Evolutionary conservation across 2,329 filamentous ascomycete genomes (phyloP), one percentile per base, ranked within the genome.

Genomic region (Zymoseptoria tritici): DNA sequence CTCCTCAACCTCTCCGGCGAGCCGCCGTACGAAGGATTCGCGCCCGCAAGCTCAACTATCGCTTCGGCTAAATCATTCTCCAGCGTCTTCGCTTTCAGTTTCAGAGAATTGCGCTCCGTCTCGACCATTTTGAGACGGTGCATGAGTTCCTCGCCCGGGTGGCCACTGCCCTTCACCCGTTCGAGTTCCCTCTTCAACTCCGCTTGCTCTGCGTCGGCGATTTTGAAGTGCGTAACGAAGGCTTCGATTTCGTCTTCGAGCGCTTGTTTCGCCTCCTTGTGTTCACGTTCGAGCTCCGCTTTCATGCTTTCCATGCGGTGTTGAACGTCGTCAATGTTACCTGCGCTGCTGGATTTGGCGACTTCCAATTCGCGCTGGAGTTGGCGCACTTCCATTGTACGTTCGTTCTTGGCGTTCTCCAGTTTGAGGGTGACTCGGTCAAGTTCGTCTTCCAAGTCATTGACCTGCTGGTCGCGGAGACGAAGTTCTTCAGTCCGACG

Each of bases 161-260:
- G 73, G 42, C 69, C 67, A 36, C 66, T 69, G 24, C 71, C 71
- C 61, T 76, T 77, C 11, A 78, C 75, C 21, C 64, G 66, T 21
- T 72, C 62, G 16, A 76, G 58, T 19, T 75, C 71, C 11, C 67
- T 67, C 62, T 74, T 71, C 3, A 76, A 67, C 21, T 66, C 76
- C 7, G 80, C 78, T 67, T 85, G 87, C 62, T 78, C 77, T 16
- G 74, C 71, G 21, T 73, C 68, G 1, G 73, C 70, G 19, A 78
- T 75, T 31, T 79, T 78, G 7, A 75, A 70, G 29, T 72, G 73
- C 26, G 74, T 72, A 58, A 79, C 76, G 1, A 80, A 67, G 5
- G 80, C 75, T 36, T 78, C 70, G 19, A 83, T 79, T 60, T 83
- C 82, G 31, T 85, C 81, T 66, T 86, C 81, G 9, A 86, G 72